Conservation (phyloP, 1,284 basidiomycete genomes). For the Neonothopanus nambi region DNA sequence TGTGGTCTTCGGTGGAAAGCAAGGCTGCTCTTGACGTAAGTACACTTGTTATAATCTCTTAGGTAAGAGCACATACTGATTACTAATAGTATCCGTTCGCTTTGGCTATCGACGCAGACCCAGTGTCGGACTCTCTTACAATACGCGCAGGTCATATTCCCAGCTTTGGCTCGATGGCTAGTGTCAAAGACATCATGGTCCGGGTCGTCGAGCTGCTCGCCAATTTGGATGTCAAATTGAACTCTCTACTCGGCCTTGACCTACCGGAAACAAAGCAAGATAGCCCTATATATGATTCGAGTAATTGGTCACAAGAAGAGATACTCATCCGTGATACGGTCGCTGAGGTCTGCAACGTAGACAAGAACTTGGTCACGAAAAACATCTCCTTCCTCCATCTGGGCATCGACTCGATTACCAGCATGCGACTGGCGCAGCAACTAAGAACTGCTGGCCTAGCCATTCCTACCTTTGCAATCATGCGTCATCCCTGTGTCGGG, state of each 20-base stretch:
- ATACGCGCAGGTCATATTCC: constrained; percentile 10
- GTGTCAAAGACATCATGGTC: constrained; percentile 2
- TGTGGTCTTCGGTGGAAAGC: constrained; percentile 12
- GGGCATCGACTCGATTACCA: constrained; percentile 15
- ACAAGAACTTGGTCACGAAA: constrained; percentile 6
- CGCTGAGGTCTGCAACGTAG: constrained; percentile 8
- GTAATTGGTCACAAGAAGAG: constrained; percentile 11
- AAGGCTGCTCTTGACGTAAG: constrained; percentile 13
- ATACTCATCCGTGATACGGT: constrained; percentile 8
- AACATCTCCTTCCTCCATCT: constrained; percentile 15
- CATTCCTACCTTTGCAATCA: constrained; percentile 12
- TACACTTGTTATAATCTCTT: not conserved
- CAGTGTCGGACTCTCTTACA: not conserved
- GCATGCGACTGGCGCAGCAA: constrained; percentile 15
- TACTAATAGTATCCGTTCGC: constrained; percentile 11
- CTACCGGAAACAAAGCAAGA: not conserved
- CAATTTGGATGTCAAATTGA: not conserved
- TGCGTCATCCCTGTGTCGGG: constrained; percentile 13
- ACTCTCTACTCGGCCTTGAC: not conserved
- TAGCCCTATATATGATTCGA: not conserved
- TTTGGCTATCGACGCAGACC: constrained; percentile 11
- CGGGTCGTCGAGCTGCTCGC: constrained; percentile 7
- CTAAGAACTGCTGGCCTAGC: constrained; percentile 8
- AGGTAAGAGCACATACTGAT: not conserved
- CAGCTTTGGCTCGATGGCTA: constrained; percentile 9